Evolutionary conservation across 371 early-diverging fungal genomes (phyloP), one percentile per base, ranked within the genome.

Genomic region (Apophysomyces variabilis): DNA sequence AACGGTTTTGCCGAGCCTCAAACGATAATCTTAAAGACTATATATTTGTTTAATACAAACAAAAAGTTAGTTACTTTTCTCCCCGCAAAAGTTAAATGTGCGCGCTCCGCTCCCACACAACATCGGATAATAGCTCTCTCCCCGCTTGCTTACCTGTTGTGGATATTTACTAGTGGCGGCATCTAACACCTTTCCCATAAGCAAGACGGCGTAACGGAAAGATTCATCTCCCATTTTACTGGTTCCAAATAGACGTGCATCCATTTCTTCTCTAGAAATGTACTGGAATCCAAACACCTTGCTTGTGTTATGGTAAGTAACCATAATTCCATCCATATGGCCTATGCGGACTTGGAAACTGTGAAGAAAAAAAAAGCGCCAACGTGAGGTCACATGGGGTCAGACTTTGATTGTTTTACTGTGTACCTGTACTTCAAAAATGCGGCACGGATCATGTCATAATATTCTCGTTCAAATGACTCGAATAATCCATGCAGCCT

Each of bases 271-370:
- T 41, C 91, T 67, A 2, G 93, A 83, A 3, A 98, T 85, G 68
- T 97, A 98, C 76, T 98, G 95, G 77, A 98, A 98, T 26, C 98
- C 98, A 87, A 95, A 96, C 41, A 97, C 85, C 64, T 87, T 82
- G 12, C 86, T 80, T 1, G 96, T 96, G 72, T 96, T 98, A 80
- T 98, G 98, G 73, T 93, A 97, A 0, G 93, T 88, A 0, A 98
- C 95, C 69, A 98, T 85, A 26, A 97, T 89, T 5, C 98, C 98
- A 72, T 97, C 97, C 98, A 98, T 98, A 63, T 92, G 87, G 1
- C 98, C 98, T 60, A 98, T 95, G 5, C 96, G 90, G 6, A 90
- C 94, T 77, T 98, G 98, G 61, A 96, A 91, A 75, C 89, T 87
- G 18, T 1, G 12, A 36, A 14, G 58, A 38, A 26, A 26, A 26